Conservation (phyloP, 2,329 filamentous ascomycete genomes). For the Magnaporthiopsis poae region DNA sequence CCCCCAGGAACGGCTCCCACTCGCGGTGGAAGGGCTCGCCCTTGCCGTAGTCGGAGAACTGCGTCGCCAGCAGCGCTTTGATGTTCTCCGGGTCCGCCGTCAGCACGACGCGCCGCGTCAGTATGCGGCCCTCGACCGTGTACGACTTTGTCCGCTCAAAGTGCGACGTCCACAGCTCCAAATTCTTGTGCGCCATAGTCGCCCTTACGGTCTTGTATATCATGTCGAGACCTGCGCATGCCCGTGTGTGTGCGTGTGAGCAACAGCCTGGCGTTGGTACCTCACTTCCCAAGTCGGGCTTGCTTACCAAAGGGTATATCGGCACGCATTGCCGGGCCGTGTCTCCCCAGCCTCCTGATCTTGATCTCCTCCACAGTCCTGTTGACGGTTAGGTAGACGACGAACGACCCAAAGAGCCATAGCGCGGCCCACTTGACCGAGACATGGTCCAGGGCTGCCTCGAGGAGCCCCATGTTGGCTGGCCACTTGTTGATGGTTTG, state of each 20-base stretch:
- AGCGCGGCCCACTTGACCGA: constrained; percentile 31
- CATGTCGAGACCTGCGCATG: constrained; percentile 51
- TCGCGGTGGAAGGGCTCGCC: constrained; percentile 64
- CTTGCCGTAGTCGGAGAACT: constrained; percentile 80
- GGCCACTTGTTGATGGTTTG: background rate
- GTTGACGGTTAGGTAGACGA: constrained; percentile 27
- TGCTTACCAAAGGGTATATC: constrained; percentile 37
- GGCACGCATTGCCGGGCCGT: constrained; percentile 26
- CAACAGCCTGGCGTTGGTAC: background rate
- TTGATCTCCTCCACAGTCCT: constrained; percentile 33
- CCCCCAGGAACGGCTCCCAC: constrained; percentile 66
- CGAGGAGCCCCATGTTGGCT: constrained; percentile 39
- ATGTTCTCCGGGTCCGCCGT: constrained; percentile 82
- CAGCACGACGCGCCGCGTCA: constrained; percentile 54
- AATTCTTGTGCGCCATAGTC: constrained; percentile 43
- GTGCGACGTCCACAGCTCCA: constrained; percentile 50
- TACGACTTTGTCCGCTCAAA: constrained; percentile 37
- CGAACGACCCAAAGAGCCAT: constrained; percentile 26
- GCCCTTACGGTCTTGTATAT: constrained; percentile 46
- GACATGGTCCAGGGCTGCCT: constrained; percentile 33
- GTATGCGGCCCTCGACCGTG: constrained; percentile 50
- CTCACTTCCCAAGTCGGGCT: background rate
- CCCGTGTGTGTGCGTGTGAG: background rate
- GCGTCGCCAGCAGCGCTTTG: constrained; percentile 78
- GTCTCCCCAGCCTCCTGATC: constrained; percentile 35